These are phyloP conservation scores for Sporobolomyces pararoseus DNA, from an alignment of 768 basidiomycete genomes.

Conservation along the genomic window DNA sequence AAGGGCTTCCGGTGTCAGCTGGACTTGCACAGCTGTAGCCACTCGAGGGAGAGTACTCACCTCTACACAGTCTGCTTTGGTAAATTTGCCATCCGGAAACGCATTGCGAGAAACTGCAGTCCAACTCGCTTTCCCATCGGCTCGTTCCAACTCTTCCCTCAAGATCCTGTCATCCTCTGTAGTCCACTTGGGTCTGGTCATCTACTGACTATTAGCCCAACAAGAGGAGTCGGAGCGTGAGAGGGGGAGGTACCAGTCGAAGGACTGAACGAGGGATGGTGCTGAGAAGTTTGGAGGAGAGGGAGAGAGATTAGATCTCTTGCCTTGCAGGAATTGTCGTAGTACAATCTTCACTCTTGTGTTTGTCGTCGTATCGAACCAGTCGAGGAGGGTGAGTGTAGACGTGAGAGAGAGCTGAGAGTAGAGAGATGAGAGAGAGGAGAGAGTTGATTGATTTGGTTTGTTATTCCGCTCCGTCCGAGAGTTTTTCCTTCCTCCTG, in stretches of 20 bases:
- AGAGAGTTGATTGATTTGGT: too few relatives aligned
- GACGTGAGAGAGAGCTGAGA: background rate
- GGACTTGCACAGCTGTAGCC: background rate
- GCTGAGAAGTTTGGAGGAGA: background rate
- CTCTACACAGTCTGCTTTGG: constrained; percentile 28
- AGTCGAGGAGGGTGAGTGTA: too few relatives aligned
- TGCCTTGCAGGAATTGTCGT: too few relatives aligned
- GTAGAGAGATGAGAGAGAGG: background rate
- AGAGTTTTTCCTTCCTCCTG: too few relatives aligned
- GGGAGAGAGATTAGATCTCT: too few relatives aligned
- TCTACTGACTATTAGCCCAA: background rate
- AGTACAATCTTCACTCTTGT: too few relatives aligned
- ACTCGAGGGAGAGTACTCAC: constrained; percentile 7
- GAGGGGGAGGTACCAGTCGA: background rate
- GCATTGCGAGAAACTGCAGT: constrained; percentile 21
- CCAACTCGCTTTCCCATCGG: constrained; percentile 32
- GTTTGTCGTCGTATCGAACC: background rate
- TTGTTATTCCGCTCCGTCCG: too few relatives aligned
- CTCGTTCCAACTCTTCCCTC: constrained; percentile 13
- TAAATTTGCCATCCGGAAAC: constrained; percentile 39
- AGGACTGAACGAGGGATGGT: background rate
- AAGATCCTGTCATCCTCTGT: constrained; percentile 21
- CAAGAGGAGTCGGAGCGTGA: background rate
- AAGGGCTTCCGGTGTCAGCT: constrained; percentile 9
- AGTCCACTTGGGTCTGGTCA: background rate